Evolutionary conservation across 768 basidiomycete genomes (phyloP).

Genomic region (Auriscalpium vulgare): DNA sequence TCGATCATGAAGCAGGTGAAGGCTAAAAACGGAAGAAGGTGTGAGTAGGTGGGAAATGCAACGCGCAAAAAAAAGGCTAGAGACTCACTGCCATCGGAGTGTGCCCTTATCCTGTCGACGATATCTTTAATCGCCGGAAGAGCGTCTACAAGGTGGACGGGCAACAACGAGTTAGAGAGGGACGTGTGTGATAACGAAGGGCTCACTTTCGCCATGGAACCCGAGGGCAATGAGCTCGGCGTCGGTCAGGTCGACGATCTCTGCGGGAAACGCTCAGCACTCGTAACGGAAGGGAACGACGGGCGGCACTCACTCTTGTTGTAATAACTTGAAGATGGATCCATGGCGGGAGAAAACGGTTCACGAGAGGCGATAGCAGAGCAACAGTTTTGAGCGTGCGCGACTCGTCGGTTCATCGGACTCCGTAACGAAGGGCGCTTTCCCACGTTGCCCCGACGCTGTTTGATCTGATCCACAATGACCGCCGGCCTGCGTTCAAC

Average conservation of each 20-base stretch:
- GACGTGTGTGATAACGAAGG: constrained; percentile 12
- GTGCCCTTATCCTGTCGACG: constrained; percentile 18
- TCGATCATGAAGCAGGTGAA: constrained; percentile 23
- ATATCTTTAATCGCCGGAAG: constrained; percentile 4
- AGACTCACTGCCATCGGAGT: constrained; percentile 20
- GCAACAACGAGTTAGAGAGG: constrained; percentile 14
- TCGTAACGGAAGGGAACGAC: constrained; percentile 21
- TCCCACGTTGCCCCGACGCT: too few relatives aligned
- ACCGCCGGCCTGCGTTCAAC: too few relatives aligned
- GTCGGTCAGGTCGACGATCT: constrained; percentile 19
- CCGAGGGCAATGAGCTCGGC: constrained; percentile 12
- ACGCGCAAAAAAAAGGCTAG: constrained; percentile 12
- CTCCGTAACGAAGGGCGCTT: too few relatives aligned
- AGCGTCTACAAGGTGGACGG: constrained; percentile 19
- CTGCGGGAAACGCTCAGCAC: constrained; percentile 23
- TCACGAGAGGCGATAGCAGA: constrained; percentile 2
- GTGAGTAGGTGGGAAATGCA: constrained; percentile 19
- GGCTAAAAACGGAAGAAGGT: constrained; percentile 19
- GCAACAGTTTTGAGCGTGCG: too few relatives aligned
- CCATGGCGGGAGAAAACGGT: constrained; percentile 9
- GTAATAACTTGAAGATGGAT: constrained; percentile 12
- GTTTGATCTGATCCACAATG: too few relatives aligned
- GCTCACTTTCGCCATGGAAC: constrained; percentile 16
- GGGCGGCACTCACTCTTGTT: constrained; percentile 22
- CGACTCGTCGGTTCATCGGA: too few relatives aligned